These are phyloP conservation scores for Leccinum truebloodii DNA, from an alignment of 768 basidiomycete genomes.

Conservation along the genomic window DNA sequence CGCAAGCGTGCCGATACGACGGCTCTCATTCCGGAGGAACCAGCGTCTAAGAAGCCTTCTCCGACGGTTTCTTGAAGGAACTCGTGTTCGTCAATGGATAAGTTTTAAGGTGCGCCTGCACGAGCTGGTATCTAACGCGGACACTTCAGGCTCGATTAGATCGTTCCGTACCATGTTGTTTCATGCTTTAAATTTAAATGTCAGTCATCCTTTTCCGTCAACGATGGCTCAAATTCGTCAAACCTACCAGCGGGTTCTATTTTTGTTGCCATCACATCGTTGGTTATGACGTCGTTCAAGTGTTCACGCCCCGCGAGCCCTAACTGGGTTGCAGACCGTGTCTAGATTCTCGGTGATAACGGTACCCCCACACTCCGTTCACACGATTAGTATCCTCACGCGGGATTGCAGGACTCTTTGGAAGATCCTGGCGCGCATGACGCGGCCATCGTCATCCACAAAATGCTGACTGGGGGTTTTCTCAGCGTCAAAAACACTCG, in stretches of 20 bases:
- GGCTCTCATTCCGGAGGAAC: slow-evolving; percentile 4
- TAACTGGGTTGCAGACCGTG: background rate
- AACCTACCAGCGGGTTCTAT: background rate
- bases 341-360: slow-evolving; percentile 34
- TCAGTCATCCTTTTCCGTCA: background rate
- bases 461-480: background rate
- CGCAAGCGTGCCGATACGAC: slow-evolving; percentile 33
- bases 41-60: slow-evolving; percentile 17
- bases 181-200: slow-evolving; percentile 13
- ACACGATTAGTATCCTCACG: background rate
- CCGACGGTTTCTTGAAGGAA: slow-evolving; percentile 7
- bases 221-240: background rate
- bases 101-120: background rate
- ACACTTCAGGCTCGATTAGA: background rate
- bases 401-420: background rate
- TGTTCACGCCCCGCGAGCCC: background rate
- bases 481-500: background rate
- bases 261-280: background rate
- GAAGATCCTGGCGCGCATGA: background rate
- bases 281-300: background rate
- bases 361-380: background rate
- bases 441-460: background rate
- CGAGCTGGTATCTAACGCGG: background rate
- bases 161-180: slow-evolving; percentile 1
- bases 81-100: background rate